These are phyloP conservation scores for Talaromyces adpressus DNA, from an alignment of 495 filamentous ascomycete genomes.

Conservation along the genomic window DNA sequence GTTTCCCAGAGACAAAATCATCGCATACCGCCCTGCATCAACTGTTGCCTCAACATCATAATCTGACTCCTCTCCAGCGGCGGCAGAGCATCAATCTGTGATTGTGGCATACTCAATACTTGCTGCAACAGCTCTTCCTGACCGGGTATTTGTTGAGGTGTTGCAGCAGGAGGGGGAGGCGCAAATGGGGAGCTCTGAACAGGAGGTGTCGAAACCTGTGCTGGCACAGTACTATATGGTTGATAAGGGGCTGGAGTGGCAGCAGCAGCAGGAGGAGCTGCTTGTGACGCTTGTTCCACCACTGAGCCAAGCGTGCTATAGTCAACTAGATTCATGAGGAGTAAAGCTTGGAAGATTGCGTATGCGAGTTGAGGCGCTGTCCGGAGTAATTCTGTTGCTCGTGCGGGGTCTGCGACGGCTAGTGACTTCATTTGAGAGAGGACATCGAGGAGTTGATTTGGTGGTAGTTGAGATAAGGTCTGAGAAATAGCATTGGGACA, in stretches of 20 bases:
- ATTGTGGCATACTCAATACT: slow-evolving; percentile 67
- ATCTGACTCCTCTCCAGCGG: slow-evolving; percentile 70
- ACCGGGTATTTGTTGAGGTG: slow-evolving; percentile 36
- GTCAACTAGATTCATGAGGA: slow-evolving; percentile 90
- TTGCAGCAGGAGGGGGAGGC: slow-evolving; percentile 36
- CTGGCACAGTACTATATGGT: slow-evolving; percentile 27
- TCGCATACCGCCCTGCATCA: slow-evolving; percentile 41
- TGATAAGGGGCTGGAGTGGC: slow-evolving; percentile 25
- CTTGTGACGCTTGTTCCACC: slow-evolving; percentile 46
- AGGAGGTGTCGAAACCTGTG: slow-evolving; percentile 49
- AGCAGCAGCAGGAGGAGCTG: slow-evolving; percentile 18
- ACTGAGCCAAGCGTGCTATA: slow-evolving; percentile 48
- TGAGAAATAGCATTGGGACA: slow-evolving; percentile 87
- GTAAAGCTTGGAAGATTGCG: slow-evolving; percentile 90
- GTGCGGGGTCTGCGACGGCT: slow-evolving; percentile 67
- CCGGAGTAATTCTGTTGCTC: slow-evolving; percentile 79
- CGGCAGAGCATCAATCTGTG: slow-evolving; percentile 67
- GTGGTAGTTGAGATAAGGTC: slow-evolving; percentile 77
- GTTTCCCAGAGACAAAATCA: slow-evolving; percentile 5
- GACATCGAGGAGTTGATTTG: slow-evolving; percentile 88
- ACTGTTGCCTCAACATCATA: slow-evolving; percentile 56
- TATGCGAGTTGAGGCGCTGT: slow-evolving; percentile 92
- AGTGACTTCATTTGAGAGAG: slow-evolving; percentile 91
- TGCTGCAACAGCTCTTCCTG: slow-evolving; percentile 65
- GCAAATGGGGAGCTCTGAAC: slow-evolving; percentile 51